Evolutionary conservation across 306 rosid genomes (phyloP).

Genomic region (Vigna nakashimae): DNA sequence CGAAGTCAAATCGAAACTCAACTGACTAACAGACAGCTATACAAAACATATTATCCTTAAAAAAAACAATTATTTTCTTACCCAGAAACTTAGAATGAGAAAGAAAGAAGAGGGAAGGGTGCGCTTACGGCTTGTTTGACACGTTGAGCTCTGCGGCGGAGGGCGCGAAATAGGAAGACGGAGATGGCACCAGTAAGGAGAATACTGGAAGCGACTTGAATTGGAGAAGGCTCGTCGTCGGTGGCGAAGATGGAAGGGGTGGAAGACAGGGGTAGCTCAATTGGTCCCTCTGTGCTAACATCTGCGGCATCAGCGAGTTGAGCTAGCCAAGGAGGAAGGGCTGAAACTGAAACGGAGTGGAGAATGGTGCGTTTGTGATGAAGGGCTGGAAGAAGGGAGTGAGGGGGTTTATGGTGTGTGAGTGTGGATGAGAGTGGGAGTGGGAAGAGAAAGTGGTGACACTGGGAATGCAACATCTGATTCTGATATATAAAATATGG

Average conservation of each 20-base stretch:
- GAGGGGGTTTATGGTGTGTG: slow-evolving; percentile 36
- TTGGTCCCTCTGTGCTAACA: slow-evolving; percentile 57
- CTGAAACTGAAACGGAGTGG: slow-evolving; percentile 48
- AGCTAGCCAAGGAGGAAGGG: slow-evolving; percentile 59
- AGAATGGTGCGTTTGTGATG: slow-evolving; percentile 54
- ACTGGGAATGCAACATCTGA: slow-evolving; percentile 63
- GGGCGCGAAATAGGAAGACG: slow-evolving; percentile 80
- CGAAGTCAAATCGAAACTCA: slow-evolving; percentile 3
- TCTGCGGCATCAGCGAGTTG: slow-evolving; percentile 53
- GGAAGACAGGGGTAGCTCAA: slow-evolving; percentile 61
- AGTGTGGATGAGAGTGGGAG: slow-evolving; percentile 34
- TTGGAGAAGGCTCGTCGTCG: slow-evolving; percentile 75
- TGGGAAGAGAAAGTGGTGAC: slow-evolving; percentile 55
- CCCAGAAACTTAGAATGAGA: neutral
- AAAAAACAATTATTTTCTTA: neutral
- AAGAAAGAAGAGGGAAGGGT: neutral
- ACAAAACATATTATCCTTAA: neutral
- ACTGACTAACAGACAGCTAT: neutral
- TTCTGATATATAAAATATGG: neutral
- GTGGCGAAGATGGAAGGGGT: slow-evolving; percentile 73
- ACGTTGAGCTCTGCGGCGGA: slow-evolving; percentile 91
- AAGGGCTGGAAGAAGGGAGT: slow-evolving; percentile 28
- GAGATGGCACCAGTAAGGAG: slow-evolving; percentile 91
- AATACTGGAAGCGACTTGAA: slow-evolving; percentile 86
- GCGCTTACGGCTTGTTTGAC: slow-evolving; percentile 71